Evolutionary conservation across 2,329 filamentous ascomycete genomes (phyloP).

Genomic region (Colletotrichum scovillei): DNA sequence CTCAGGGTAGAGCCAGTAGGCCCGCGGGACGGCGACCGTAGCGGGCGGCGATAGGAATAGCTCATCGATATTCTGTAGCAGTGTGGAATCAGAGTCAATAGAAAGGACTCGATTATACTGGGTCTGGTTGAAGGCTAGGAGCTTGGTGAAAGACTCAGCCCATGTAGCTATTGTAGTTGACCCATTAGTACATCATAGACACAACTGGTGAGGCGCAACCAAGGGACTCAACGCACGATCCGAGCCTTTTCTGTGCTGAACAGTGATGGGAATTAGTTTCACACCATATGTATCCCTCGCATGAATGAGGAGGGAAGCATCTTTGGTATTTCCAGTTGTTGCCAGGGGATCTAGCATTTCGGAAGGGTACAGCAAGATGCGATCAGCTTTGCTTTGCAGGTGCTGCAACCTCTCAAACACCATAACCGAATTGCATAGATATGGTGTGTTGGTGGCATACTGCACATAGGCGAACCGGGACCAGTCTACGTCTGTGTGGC

Average conservation of each 20-base stretch:
- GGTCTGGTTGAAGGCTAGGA: slow-evolving; percentile 70
- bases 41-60: slow-evolving; percentile 73
- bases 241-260: slow-evolving; percentile 49
- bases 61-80: slow-evolving; percentile 73
- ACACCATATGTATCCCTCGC: slow-evolving; percentile 58
- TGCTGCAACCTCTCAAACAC: slow-evolving; percentile 57
- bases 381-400: slow-evolving; percentile 55
- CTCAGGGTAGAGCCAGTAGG: slow-evolving; percentile 73
- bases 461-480: slow-evolving; percentile 58
- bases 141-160: slow-evolving; percentile 74
- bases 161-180: slow-evolving; percentile 55
- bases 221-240: slow-evolving; percentile 46
- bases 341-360: slow-evolving; percentile 48
- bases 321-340: slow-evolving; percentile 40
- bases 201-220: accelerated
- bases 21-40: slow-evolving; percentile 73
- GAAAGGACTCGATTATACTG: slow-evolving; percentile 65
- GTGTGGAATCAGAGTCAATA: slow-evolving; percentile 68
- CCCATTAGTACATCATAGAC: background rate
- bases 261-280: slow-evolving; percentile 53
- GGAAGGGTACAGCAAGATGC: slow-evolving; percentile 59
- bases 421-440: slow-evolving; percentile 64
- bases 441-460: slow-evolving; percentile 59
- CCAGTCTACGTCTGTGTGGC: slow-evolving; percentile 49
- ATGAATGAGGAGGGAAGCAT: slow-evolving; percentile 51